Evolutionary conservation across 805 yeast species (phyloP).

Genomic region (Yarrowia hollandica): DNA sequence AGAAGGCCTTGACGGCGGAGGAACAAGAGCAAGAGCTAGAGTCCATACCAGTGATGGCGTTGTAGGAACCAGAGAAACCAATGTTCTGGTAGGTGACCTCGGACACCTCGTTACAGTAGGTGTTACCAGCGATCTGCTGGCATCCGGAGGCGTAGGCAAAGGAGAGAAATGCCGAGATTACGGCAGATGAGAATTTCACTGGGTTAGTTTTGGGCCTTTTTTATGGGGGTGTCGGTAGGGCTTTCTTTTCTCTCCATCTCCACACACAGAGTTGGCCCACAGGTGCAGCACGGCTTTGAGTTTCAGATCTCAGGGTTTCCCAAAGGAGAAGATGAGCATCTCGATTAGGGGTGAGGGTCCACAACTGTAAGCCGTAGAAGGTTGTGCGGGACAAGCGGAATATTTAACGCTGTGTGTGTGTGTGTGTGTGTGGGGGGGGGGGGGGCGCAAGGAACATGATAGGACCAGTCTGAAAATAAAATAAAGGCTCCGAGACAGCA

Average conservation of each 20-base stretch:
- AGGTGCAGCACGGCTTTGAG: background rate
- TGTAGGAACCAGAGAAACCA: slow-evolving; percentile 83
- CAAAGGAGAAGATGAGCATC: background rate
- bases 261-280: slow-evolving; percentile 1
- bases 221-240: background rate
- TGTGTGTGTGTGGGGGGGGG: too few relatives aligned
- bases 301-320: background rate
- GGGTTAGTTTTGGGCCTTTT: background rate
- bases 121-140: slow-evolving; percentile 61
- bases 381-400: background rate
- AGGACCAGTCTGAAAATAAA: too few relatives aligned
- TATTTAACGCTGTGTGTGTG: background rate
- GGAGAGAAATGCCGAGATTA: slow-evolving; percentile 26
- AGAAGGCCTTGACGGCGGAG: slow-evolving; percentile 50
- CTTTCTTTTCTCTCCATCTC: background rate
- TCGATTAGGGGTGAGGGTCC: background rate
- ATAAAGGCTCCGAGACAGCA: too few relatives aligned
- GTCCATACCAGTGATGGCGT: slow-evolving; percentile 79
- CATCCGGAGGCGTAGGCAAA: slow-evolving; percentile 31
- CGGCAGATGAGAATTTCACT: slow-evolving; percentile 27
- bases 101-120: slow-evolving; percentile 72
- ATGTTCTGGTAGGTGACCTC: slow-evolving; percentile 69
- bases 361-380: background rate
- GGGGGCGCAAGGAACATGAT: too few relatives aligned
- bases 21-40: slow-evolving; percentile 66